Evolutionary conservation across 257 asterid genomes (phyloP), one percentile per base, ranked within the genome.

Genomic region (Solanum habrochaites): DNA sequence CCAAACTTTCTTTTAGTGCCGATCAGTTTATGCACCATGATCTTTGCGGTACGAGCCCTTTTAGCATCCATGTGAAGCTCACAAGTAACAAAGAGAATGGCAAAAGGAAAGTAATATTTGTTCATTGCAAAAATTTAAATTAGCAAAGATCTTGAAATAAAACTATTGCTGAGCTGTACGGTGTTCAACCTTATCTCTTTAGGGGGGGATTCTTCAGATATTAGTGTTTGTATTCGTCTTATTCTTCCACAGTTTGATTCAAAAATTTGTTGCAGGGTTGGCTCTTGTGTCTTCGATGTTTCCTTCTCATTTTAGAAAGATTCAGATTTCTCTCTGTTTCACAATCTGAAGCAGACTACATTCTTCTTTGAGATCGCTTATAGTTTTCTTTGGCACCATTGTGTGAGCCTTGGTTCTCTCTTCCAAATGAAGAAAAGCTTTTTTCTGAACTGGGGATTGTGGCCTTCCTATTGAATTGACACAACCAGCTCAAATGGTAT

Each of bases 1-100:
- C 92, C 90, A 92, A 83, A 94, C 91, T 69, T 91, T 70, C 92
- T 91, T 80, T 86, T 86, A 83, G 89, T 77, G 11, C 92, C 97
- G 67, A 92, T 87, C 86, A 94, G 74, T 71, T 92, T 92, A 93
- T 86, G 88, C 92, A 66, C 89, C 92, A 45, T 88, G 83, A 42
- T 81, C 80, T 83, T 90, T 88, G 5, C 56, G 85, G 49, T 77
- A 74, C 70, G 85, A 37, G 67, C 60, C 70, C 13, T 89, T 69
- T 85, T 47, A 85, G 86, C 60, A 77, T 45, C 87, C 93, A n/a
- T 56, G 82, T 32, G 56, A 42, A 27, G 47, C 82, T 42, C 39
- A 21, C 45, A 49, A 47, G 39, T 5, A 10, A 49, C 49, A 49
- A 49, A 3, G 4, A 49, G 27, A 80, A 80, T 49, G 18, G 29